A percentile compares a stretch with the other conserved stretches of the same genome.
phyloP scores from a whole-genome alignment of 2,329 filamentous ascomycete species.

The Grosmannia huntii region DNA sequence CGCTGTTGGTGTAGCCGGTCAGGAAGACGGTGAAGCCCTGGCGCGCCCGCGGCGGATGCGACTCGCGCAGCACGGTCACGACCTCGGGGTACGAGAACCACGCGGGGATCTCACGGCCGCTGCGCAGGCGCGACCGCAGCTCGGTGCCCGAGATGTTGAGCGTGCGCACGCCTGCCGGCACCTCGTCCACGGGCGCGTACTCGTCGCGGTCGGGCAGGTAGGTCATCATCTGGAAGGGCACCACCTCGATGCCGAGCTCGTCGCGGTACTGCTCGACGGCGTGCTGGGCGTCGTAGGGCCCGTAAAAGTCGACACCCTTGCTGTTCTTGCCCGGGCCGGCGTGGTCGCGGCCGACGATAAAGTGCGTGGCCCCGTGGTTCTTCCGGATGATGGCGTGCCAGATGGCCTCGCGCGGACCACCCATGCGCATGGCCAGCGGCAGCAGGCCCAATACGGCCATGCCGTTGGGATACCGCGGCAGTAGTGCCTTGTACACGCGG shows the following conservation, averaged over 20 bases:
- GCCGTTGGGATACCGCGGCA: slow-evolving; percentile 94
- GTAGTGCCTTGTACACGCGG: slow-evolving; percentile 92
- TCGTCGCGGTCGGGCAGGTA: slow-evolving; percentile 96
- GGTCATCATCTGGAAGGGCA: slow-evolving; percentile 99
- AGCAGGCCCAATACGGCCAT: slow-evolving; percentile 96
- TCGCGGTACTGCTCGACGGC: slow-evolving; percentile 92
- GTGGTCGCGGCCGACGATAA: slow-evolving; percentile 97
- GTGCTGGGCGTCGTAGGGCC: slow-evolving; percentile 92
- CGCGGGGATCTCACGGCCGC: slow-evolving; percentile 87
- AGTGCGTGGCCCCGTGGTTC: slow-evolving; percentile 98
- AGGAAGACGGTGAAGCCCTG: slow-evolving; percentile 99
- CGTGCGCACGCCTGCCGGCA: slow-evolving; percentile 70
- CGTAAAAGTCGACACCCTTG: slow-evolving; percentile 93
- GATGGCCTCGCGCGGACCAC: slow-evolving; percentile 92
- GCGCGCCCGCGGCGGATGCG: slow-evolving; percentile 77
- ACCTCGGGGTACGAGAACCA: slow-evolving; percentile 99
- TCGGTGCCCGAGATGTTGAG: slow-evolving; percentile 81
- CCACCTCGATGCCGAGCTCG: slow-evolving; percentile 96
- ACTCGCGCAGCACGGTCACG: slow-evolving; percentile 89
- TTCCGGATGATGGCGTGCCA: slow-evolving; percentile 99
- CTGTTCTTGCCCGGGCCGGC: slow-evolving; percentile 97
- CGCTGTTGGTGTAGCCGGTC: slow-evolving; percentile 90
- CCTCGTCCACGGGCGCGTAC: slow-evolving; percentile 88
- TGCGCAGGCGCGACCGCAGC: slow-evolving; percentile 81
- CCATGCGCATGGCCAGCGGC: slow-evolving; percentile 97